Percentiles rank a stretch among this genome's conserved stretches.
Conservation (phyloP, 305 asterid species). For the Solanum aculeatissimum region DNA sequence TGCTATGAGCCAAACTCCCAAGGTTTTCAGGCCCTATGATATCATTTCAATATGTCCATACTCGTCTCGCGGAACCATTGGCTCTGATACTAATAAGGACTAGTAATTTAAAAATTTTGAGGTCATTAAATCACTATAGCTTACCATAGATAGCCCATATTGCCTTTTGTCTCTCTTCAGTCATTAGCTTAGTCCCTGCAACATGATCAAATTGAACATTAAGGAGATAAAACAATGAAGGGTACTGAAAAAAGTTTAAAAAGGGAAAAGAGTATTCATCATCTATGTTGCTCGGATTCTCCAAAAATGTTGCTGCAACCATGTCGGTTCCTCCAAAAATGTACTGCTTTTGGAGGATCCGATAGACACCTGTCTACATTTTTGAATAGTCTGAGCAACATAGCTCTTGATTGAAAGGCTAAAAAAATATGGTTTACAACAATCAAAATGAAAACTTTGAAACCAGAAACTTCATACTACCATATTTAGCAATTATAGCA, state of each 20-base stretch:
- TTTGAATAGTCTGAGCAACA: neutral
- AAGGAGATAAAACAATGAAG: neutral
- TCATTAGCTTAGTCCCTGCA: slow-evolving; percentile 72
- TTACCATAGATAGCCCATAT: slow-evolving; percentile 86
- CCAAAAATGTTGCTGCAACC: neutral
- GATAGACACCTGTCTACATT: neutral
- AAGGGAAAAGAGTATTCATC: neutral
- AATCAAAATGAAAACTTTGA: neutral
- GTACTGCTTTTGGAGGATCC: neutral
- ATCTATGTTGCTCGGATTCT: neutral
- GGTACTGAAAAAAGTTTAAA: neutral
- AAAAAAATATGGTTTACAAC: neutral
- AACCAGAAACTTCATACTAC: neutral
- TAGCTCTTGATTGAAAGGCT: neutral
- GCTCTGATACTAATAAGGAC: neutral
- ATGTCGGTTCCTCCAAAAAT: neutral
- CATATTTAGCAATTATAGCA: too few relatives aligned
- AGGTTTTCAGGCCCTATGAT: neutral
- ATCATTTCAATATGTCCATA: neutral
- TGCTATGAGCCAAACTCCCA: neutral
- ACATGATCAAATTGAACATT: neutral
- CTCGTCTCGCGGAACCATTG: neutral
- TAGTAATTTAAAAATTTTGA: neutral
- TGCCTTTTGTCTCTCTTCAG: slow-evolving; percentile 62
- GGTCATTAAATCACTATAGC: neutral